Evolutionary conservation across 2,329 filamentous ascomycete genomes (phyloP).

Genomic region (Apiospora phragmitis): DNA sequence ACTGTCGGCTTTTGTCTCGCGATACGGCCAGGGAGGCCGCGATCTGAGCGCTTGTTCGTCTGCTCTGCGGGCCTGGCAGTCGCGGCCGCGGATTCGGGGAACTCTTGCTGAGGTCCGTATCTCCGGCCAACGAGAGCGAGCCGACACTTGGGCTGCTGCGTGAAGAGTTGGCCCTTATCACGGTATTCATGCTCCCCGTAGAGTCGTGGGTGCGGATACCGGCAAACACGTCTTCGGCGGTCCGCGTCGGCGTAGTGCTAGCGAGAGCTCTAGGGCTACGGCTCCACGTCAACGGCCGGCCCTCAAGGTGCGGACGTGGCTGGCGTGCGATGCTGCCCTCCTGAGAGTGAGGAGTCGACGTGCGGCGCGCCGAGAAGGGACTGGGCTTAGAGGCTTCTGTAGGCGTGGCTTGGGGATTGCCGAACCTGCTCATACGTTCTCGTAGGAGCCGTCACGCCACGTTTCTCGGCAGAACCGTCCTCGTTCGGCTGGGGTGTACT

Average conservation of each 20-base stretch:
- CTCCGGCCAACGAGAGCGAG: neutral
- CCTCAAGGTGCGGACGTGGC: neutral
- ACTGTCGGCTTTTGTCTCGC: neutral
- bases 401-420: neutral
- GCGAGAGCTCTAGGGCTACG: neutral
- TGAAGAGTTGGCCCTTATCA: neutral
- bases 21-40: neutral
- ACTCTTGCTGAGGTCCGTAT: neutral
- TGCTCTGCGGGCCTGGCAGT: neutral
- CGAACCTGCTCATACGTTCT: slow-evolving; percentile 5
- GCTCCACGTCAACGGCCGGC: neutral
- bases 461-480: neutral
- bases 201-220: neutral
- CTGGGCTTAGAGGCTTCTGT: neutral
- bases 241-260: neutral
- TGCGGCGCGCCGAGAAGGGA: neutral
- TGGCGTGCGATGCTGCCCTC: neutral
- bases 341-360: neutral
- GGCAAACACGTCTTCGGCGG: slow-evolving; percentile 1
- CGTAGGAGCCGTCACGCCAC: neutral
- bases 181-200: neutral
- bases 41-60: neutral
- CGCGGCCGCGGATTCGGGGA: neutral
- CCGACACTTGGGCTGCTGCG: neutral
- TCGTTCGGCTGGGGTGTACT: neutral